Evolutionary conservation across 768 basidiomycete genomes (phyloP).

Genomic region (Tulasnella sp.): DNA sequence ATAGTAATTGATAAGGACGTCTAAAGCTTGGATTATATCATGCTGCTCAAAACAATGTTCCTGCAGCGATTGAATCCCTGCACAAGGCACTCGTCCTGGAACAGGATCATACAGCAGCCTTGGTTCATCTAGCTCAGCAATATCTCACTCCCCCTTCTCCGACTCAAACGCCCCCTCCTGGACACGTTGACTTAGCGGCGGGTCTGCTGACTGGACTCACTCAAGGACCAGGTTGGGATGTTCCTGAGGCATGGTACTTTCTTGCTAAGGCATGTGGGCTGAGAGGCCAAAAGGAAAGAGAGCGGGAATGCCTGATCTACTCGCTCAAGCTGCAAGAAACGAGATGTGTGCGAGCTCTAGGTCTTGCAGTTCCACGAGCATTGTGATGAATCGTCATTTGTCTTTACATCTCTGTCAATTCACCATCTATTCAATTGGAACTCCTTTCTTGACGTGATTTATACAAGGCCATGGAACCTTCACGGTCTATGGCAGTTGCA

Average conservation of each 20-base stretch:
- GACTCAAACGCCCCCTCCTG: constrained; percentile 16
- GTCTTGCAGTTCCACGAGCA: constrained; percentile 23
- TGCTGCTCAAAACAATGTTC: constrained; percentile 40
- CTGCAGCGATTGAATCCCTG: constrained; percentile 59
- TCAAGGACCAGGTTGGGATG: constrained; percentile 73
- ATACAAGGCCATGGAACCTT: neutral
- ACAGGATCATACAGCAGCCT: constrained; percentile 65
- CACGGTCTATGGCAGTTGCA: neutral
- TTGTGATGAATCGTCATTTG: constrained; percentile 6
- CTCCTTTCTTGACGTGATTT: neutral
- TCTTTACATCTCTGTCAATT: neutral
- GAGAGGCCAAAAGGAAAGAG: constrained; percentile 56
- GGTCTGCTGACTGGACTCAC: constrained; percentile 67
- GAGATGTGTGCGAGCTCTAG: constrained; percentile 24
- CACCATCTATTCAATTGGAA: neutral
- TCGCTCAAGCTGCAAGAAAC: constrained; percentile 41
- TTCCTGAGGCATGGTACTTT: constrained; percentile 90
- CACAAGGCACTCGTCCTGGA: constrained; percentile 80
- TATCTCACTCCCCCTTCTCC: constrained; percentile 40
- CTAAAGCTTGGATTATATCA: constrained; percentile 62
- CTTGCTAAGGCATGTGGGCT: constrained; percentile 68
- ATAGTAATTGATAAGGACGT: no score
- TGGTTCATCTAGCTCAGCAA: constrained; percentile 62
- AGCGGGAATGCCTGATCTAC: constrained; percentile 57
- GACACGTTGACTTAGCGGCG: constrained; percentile 59